phyloP scores from a whole-genome alignment of 148 eudicot species.

The Nepenthes gracilis region DNA sequence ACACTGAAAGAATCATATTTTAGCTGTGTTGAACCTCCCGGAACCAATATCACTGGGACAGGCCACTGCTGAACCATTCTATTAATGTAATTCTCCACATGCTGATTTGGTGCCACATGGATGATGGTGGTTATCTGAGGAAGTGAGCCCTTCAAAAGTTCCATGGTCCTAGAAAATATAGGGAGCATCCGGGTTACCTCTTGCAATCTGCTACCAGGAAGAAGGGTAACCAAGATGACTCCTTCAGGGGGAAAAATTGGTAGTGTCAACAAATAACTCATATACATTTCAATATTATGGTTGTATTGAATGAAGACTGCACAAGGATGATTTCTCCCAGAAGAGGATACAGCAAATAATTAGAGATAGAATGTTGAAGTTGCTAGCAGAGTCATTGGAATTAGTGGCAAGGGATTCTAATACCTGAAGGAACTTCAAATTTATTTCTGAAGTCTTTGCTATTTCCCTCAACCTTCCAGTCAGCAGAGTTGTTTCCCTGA shows the following conservation, averaged over 20 bases:
- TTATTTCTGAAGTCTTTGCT: conserved; percentile 40
- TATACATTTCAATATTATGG: neutral
- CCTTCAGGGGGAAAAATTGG: conserved; percentile 24
- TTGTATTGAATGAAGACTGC: neutral
- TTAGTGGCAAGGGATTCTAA: neutral
- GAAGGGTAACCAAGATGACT: conserved; percentile 50
- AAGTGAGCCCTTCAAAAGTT: conserved; percentile 37
- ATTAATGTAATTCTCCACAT: conserved; percentile 53
- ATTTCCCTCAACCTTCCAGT: conserved; percentile 42
- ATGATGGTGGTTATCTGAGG: conserved; percentile 37
- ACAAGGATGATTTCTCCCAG: neutral
- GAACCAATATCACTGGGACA: conserved; percentile 39
- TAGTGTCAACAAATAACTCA: neutral
- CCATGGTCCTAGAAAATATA: conserved; percentile 52
- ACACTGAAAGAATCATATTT: conserved; percentile 70
- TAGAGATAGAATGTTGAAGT: no score
- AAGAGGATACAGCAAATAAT: neutral
- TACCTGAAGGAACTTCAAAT: conserved; percentile 58
- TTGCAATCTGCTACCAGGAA: conserved; percentile 97
- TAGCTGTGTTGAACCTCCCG: conserved; percentile 43
- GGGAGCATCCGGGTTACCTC: conserved; percentile 92
- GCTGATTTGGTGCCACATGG: conserved; percentile 75
- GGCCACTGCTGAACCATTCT: conserved; percentile 41
- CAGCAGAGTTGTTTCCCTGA: conserved; percentile 25
- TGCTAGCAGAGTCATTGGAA: neutral